These are phyloP conservation scores for Trapa incisa DNA, from an alignment of 345 rosid species.

Conservation along the genomic window DNA sequence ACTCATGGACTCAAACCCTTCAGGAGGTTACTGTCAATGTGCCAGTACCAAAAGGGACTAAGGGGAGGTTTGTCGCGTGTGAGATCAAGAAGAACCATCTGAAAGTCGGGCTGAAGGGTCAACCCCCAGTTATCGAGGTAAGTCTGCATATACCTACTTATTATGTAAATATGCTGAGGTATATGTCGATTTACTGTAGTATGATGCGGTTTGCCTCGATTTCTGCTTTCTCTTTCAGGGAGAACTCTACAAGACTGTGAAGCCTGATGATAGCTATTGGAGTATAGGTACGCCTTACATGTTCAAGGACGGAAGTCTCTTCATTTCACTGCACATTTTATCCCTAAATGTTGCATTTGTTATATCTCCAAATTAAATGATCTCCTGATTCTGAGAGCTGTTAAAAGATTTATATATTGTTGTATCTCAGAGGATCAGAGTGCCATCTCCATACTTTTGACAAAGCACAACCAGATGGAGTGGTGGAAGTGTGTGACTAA, in stretches of 20 bases:
- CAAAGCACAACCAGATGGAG: constrained; percentile 83
- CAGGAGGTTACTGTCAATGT: constrained; percentile 63
- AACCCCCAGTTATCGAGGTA: constrained; percentile 73
- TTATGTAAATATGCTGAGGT: background rate
- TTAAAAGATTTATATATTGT: no score
- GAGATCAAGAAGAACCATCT: constrained; percentile 79
- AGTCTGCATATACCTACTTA: constrained; percentile 13
- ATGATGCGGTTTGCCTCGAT: background rate
- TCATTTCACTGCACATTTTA: background rate
- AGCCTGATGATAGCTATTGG: constrained; percentile 88
- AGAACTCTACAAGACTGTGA: constrained; percentile 47
- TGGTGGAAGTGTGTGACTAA: constrained; percentile 88
- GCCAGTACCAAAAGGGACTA: constrained; percentile 74
- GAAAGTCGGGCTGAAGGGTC: constrained; percentile 79
- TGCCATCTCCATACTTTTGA: constrained; percentile 53
- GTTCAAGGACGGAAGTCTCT: no score
- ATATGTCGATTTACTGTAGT: background rate
- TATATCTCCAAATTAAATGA: background rate
- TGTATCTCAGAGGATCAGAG: constrained; percentile 51
- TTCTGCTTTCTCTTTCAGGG: constrained; percentile 32
- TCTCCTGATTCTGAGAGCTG: background rate
- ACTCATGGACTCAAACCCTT: constrained; percentile 87
- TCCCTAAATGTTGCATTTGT: background rate
- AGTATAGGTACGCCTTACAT: constrained; percentile 48
- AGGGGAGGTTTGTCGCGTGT: constrained; percentile 50